Conservation (phyloP, 2,329 filamentous ascomycete genomes). For the Penicillium brevicompactum region DNA sequence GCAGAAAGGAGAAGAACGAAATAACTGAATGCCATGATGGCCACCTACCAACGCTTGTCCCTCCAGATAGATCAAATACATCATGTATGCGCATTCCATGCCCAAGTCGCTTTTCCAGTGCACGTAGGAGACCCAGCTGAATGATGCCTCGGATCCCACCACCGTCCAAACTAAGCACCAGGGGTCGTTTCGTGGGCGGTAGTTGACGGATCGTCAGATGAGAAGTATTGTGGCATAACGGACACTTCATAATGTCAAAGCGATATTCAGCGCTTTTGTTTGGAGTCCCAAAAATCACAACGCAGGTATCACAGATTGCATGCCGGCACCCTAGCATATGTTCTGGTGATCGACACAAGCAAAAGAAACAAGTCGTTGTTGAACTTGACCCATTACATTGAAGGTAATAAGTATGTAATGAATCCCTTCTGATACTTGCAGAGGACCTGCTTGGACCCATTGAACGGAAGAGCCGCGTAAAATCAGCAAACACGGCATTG, state of each 20-base stretch:
- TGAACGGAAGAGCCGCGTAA: too few species aligned
- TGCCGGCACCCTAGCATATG: constrained; percentile 20
- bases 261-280: constrained; percentile 9
- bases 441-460: too few species aligned
- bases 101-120: constrained; percentile 16
- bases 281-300: constrained; percentile 13
- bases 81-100: not conserved
- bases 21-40: too few species aligned
- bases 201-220: constrained; percentile 12
- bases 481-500: too few species aligned
- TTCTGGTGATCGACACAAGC: constrained; percentile 17
- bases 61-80: constrained; percentile 10
- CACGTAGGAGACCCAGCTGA: constrained; percentile 16
- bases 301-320: constrained; percentile 21
- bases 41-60: constrained; percentile 22
- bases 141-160: constrained; percentile 22
- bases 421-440: too few species aligned
- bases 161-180: constrained; percentile 21
- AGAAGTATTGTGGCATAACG: not conserved
- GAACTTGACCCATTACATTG: too few species aligned
- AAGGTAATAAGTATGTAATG: too few species aligned
- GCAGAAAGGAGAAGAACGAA: too few species aligned
- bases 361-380: constrained; percentile 13
- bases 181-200: constrained; percentile 19
- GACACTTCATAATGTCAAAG: constrained; percentile 6